Evolutionary conservation across 176 grass and related monocot species (phyloP), one percentile per base, ranked within the genome.

Genomic region (Tuctoria greenei): DNA sequence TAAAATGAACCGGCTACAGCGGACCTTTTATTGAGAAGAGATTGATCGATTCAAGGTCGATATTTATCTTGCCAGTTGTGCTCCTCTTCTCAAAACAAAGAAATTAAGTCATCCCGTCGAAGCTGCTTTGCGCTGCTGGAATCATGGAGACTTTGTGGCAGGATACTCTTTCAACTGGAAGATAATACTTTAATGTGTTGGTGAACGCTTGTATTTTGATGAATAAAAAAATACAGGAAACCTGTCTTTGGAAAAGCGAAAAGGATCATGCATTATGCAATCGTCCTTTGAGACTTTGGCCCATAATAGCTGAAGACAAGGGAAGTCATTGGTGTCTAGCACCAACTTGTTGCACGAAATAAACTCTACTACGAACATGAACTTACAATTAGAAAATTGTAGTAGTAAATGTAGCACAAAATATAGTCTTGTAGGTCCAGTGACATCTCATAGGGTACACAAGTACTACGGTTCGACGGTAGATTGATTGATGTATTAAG

Each of bases 391-490:
- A 47, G 21, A 75, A 83, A 65, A 66, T 88, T 59, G 45, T 71
- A 58, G 76, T 38, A 64, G 76, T 76, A 80, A 75, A 71, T 84
- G 81, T 15, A 80, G 47, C 71, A 88, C 31, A 31, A 31, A 31
- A 2, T 31, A 31, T 31, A 31, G 31, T 31, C 31, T 31, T 31
- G 3, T 2, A 31, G 31, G 31, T 31, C 1, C 31, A 31, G 31
- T 31, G 1, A 31, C 31, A 31, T 31, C 20, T 69, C 69, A 55
- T 61, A 62, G 69, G 75, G 31, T 64, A 65, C 70, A 88, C 55
- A 79, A n/a, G 80, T 75, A 39, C 71, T 84, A 80, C 64, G 80
- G 31, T 80, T 73, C 50, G 58, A 62, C 75, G 76, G 79, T 71
- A 59, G 44, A 75, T 38, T 46, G 44, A 75, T 38, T 46, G 71